Conservation (phyloP, 768 basidiomycete genomes). For the Lyophyllum semitale region DNA sequence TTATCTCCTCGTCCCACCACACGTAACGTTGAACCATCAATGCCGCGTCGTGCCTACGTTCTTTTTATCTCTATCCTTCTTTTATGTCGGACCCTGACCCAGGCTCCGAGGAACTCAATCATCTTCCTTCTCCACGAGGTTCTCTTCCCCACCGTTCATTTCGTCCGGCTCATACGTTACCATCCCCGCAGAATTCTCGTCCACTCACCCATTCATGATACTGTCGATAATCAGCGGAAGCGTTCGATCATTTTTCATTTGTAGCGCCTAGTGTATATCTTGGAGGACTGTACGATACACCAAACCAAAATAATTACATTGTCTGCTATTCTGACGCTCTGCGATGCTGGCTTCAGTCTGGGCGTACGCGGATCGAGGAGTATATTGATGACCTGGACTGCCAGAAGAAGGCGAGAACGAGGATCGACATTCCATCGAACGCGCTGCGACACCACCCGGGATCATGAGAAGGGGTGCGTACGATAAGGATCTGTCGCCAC, state of each 20-base stretch:
- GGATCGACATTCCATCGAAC: neutral
- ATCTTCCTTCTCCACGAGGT: neutral
- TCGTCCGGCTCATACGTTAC: conserved; percentile 9
- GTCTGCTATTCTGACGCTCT: neutral
- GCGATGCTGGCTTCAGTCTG: neutral
- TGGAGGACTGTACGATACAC: neutral
- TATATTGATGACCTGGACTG: neutral
- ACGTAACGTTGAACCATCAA: conserved; percentile 17
- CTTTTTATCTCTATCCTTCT: conserved; percentile 13
- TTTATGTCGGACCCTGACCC: conserved; percentile 5
- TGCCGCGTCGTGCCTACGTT: conserved; percentile 16
- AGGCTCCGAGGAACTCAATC: conserved; percentile 4
- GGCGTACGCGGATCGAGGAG: neutral
- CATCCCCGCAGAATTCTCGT: conserved; percentile 3
- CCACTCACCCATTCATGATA: conserved; percentile 1
- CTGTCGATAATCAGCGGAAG: conserved; percentile 12
- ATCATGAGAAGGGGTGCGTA: neutral
- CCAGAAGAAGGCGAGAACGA: neutral
- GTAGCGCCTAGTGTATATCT: conserved; percentile 9
- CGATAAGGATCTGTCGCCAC: neutral
- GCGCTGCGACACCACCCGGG: neutral
- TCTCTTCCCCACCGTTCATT: neutral
- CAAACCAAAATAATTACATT: neutral
- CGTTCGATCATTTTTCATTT: conserved; percentile 1
- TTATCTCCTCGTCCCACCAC: conserved; percentile 10